These are phyloP conservation scores for Suillus placidus DNA, from an alignment of 768 basidiomycete genomes.

Conservation along the genomic window DNA sequence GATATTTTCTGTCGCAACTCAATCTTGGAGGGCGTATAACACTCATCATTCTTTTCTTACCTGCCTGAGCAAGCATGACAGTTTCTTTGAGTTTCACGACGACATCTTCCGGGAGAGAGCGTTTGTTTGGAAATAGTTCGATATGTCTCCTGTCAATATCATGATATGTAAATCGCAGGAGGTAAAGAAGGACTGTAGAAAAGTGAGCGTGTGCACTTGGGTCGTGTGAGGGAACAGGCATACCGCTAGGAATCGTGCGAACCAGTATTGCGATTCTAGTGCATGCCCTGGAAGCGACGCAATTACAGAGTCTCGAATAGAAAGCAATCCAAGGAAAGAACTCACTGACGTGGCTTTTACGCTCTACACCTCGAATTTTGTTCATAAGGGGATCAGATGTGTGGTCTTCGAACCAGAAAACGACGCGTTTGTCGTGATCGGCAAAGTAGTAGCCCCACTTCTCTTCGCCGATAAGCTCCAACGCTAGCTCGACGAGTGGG, in stretches of 20 bases:
- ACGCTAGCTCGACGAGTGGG: neutral
- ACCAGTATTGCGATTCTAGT: neutral
- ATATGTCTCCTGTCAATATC: neutral
- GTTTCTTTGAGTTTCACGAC: slow-evolving; percentile 13
- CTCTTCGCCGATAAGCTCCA: neutral
- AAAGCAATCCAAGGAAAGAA: neutral
- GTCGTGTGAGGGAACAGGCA: neutral
- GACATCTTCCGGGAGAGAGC: slow-evolving; percentile 19
- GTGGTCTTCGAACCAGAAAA: neutral
- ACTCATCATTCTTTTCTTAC: neutral
- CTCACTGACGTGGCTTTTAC: neutral
- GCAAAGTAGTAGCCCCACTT: slow-evolving; percentile 1
- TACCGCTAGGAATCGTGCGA: neutral
- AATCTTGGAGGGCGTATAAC: neutral
- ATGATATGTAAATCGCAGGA: neutral
- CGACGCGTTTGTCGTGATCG: neutral
- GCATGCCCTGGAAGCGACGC: neutral
- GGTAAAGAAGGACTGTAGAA: neutral
- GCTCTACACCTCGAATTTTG: neutral
- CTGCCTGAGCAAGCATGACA: slow-evolving; percentile 9
- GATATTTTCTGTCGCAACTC: slow-evolving; percentile 1
- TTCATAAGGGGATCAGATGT: neutral
- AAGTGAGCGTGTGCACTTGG: neutral
- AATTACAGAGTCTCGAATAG: neutral
- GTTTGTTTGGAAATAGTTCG: slow-evolving; percentile 17